A percentile compares a stretch with the other conserved stretches of the same genome.
phyloP scores from a whole-genome alignment of 352 stramenopile species.

The Pythium phragmitis region DNA sequence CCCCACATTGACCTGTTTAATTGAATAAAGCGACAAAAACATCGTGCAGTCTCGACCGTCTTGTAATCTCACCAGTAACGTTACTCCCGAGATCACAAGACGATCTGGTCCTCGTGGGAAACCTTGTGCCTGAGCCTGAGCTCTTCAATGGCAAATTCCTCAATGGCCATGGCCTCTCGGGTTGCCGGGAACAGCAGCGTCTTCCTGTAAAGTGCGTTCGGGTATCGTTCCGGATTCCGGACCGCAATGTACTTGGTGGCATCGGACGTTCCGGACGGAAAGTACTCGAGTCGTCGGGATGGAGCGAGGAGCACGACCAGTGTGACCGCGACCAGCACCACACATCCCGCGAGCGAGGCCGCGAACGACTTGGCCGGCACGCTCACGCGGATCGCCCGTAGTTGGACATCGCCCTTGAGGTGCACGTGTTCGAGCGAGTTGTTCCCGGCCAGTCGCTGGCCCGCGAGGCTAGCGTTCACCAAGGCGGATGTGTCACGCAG shows the following conservation, averaged over 20 bases:
- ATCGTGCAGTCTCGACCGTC: no score
- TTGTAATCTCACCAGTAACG: no score
- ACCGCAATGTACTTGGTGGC: constrained; percentile 10
- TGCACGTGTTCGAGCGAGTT: constrained; percentile 11
- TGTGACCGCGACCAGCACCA: background rate
- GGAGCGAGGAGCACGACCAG: constrained; percentile 2
- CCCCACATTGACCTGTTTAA: background rate
- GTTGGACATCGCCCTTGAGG: constrained; percentile 16
- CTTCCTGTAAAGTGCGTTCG: constrained; percentile 9
- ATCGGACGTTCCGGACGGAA: background rate
- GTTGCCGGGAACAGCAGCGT: constrained; percentile 12
- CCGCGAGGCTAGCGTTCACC: background rate
- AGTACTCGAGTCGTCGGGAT: constrained; percentile 13
- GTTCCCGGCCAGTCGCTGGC: background rate
- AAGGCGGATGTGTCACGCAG: constrained; percentile 13
- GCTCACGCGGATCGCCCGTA: constrained; percentile 9
- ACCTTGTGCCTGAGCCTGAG: background rate
- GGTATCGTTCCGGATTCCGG: constrained; percentile 5
- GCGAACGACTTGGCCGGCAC: constrained; percentile 5
- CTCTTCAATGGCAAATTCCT: constrained; percentile 12
- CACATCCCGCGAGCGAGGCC: constrained; percentile 6
- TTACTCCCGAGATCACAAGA: background rate
- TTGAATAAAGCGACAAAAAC: background rate
- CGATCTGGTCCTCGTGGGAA: constrained; percentile 1
- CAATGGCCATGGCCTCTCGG: constrained; percentile 4